A percentile compares a stretch with the other conserved stretches of the same genome.
Evolutionary conservation across 1,139 yeast species (phyloP).

Genomic region (Sugiyamaella novakii): DNA sequence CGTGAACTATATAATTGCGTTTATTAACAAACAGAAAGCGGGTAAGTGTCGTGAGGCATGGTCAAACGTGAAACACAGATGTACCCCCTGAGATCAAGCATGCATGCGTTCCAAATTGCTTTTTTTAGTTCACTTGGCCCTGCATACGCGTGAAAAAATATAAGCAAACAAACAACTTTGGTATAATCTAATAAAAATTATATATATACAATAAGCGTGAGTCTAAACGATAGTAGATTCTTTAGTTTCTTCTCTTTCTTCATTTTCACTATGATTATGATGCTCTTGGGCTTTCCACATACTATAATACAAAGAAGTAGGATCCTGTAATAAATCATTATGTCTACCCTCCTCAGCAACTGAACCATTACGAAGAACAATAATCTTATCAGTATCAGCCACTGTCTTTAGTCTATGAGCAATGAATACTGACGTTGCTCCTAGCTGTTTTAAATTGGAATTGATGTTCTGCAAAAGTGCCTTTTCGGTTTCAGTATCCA

Average conservation of each 20-base stretch:
- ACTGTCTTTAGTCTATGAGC: constrained; percentile 94
- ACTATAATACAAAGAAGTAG: constrained; percentile 65
- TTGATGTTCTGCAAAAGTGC: constrained; percentile 72
- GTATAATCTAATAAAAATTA: too few relatives aligned
- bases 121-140: too few relatives aligned
- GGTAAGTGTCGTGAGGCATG: too few relatives aligned
- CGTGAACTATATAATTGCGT: too few relatives aligned
- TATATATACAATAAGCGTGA: background rate
- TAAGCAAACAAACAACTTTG: too few relatives aligned
- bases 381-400: constrained; percentile 91
- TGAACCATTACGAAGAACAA: constrained; percentile 75
- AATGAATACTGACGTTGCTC: constrained; percentile 79
- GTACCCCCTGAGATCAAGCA: constrained; percentile 7
- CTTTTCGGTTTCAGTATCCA: constrained; percentile 96
- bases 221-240: background rate
- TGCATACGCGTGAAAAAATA: too few relatives aligned
- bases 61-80: constrained; percentile 4
- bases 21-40: too few relatives aligned
- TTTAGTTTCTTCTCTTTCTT: constrained; percentile 1
- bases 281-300: constrained; percentile 94
- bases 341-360: constrained; percentile 92
- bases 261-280: constrained; percentile 46
- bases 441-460: constrained; percentile 56
- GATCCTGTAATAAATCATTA: constrained; percentile 54
- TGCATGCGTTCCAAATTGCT: background rate